Conservation (phyloP, 225 moss, liverwort and hornwort genomes). For the Sphagnum tenellum region DNA sequence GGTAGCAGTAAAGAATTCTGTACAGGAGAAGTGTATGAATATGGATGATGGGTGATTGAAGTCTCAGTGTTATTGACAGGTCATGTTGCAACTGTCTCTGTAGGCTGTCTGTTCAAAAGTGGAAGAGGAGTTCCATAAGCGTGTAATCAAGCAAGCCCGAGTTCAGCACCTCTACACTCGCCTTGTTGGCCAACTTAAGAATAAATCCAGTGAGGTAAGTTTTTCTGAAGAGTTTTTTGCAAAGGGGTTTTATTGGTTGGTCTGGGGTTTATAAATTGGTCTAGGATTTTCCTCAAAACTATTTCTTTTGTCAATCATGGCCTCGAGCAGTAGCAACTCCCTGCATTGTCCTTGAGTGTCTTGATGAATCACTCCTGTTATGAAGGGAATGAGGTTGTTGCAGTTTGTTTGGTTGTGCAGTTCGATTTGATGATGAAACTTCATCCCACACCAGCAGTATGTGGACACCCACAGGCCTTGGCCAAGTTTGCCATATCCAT, state of each 20-base stretch:
- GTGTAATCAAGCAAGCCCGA: slow-evolving; percentile 90
- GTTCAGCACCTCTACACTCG: slow-evolving; percentile 98
- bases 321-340: no score
- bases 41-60: neutral
- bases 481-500: slow-evolving; percentile 68
- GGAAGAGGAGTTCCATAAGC: slow-evolving; percentile 63
- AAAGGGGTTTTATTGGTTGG: no score
- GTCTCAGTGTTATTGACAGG: neutral
- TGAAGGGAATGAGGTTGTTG: neutral
- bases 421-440: slow-evolving; percentile 64
- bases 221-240: neutral
- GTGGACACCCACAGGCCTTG: slow-evolving; percentile 75
- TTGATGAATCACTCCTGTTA: neutral
- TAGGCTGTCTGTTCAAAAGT: slow-evolving; percentile 83
- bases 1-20: no score
- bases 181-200: slow-evolving; percentile 65
- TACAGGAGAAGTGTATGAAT: no score
- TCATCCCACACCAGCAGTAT: slow-evolving; percentile 96
- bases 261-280: no score
- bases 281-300: no score
- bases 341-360: no score
- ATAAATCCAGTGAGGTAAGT: slow-evolving; percentile 68
- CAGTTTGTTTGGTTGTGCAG: slow-evolving; percentile 26
- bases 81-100: neutral
- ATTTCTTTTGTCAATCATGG: no score